These are phyloP conservation scores for Fraxinus latifolia DNA, from an alignment of 305 asterid genomes.

Conservation along the genomic window DNA sequence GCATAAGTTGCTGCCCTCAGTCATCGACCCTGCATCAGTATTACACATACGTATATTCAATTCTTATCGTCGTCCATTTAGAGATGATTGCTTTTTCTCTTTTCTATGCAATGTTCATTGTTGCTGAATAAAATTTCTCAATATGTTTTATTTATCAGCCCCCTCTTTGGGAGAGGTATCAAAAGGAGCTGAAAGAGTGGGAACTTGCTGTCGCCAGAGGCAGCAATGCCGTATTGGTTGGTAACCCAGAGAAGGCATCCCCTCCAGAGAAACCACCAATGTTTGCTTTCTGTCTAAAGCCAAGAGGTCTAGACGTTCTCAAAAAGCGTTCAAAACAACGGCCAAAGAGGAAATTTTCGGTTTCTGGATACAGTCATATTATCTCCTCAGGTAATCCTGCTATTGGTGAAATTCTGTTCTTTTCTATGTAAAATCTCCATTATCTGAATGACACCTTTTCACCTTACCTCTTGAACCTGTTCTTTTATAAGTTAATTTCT, in stretches of 20 bases:
- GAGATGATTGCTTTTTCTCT: background rate
- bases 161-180: conserved; percentile 90
- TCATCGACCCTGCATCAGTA: background rate
- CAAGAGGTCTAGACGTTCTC: conserved; percentile 86
- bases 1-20: background rate
- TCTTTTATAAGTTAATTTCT: background rate
- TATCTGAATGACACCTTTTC: background rate
- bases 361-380: conserved; percentile 57
- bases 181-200: conserved; percentile 80
- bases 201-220: conserved; percentile 58
- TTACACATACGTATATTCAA: background rate
- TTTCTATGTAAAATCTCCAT: conserved; percentile 3
- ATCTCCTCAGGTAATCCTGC: conserved; percentile 44
- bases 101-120: background rate
- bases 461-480: background rate
- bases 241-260: conserved; percentile 51
- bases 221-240: conserved; percentile 37
- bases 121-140: conserved; percentile 14
- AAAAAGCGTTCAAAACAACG: conserved; percentile 84
- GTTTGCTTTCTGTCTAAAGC: conserved; percentile 92
- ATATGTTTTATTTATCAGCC: conserved; percentile 50
- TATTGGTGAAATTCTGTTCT: conserved; percentile 38
- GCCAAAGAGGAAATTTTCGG: conserved; percentile 69
- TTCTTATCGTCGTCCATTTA: background rate
- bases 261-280: conserved; percentile 75